phyloP scores from a whole-genome alignment of 176 grass and related monocot genomes.

The Saccharum spontaneum region DNA sequence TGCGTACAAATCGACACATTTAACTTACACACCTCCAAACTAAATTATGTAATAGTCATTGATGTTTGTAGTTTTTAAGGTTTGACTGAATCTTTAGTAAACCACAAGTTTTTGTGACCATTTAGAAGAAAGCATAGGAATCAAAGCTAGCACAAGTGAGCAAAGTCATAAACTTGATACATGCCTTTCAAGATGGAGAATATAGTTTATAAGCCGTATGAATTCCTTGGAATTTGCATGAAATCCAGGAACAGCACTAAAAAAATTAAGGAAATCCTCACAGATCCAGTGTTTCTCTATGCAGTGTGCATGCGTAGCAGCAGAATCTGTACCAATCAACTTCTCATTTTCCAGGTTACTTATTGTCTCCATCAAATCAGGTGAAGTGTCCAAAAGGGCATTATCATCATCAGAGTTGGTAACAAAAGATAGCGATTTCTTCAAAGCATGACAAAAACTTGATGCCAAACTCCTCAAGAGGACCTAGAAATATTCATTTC shows the following conservation, averaged over 20 bases:
- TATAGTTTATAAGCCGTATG: slow-evolving; percentile 53
- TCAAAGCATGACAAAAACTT: slow-evolving; percentile 63
- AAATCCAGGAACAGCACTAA: slow-evolving; percentile 68
- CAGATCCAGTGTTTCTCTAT: slow-evolving; percentile 56
- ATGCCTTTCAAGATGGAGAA: slow-evolving; percentile 96
- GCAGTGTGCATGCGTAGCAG: slow-evolving; percentile 40
- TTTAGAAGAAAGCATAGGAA: not conserved
- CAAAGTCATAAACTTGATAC: slow-evolving; percentile 27
- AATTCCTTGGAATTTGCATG: slow-evolving; percentile 65
- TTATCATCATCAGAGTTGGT: slow-evolving; percentile 41
- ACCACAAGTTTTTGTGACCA: not conserved
- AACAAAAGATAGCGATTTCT: slow-evolving; percentile 56
- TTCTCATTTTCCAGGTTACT: slow-evolving; percentile 43
- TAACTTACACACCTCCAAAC: not conserved
- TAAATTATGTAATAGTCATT: not conserved
- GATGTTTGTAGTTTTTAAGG: not conserved
- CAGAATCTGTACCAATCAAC: slow-evolving; percentile 26
- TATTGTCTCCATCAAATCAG: slow-evolving; percentile 71
- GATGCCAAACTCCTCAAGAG: slow-evolving; percentile 69
- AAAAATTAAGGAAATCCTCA: slow-evolving; percentile 66
- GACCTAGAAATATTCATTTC: slow-evolving; percentile 48
- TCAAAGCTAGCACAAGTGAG: slow-evolving; percentile 23
- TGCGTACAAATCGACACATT: not conserved
- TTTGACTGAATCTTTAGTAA: not conserved
- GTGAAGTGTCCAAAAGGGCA: slow-evolving; percentile 47